Conservation (phyloP, 495 filamentous ascomycete species). For the Xylaria grammica region DNA sequence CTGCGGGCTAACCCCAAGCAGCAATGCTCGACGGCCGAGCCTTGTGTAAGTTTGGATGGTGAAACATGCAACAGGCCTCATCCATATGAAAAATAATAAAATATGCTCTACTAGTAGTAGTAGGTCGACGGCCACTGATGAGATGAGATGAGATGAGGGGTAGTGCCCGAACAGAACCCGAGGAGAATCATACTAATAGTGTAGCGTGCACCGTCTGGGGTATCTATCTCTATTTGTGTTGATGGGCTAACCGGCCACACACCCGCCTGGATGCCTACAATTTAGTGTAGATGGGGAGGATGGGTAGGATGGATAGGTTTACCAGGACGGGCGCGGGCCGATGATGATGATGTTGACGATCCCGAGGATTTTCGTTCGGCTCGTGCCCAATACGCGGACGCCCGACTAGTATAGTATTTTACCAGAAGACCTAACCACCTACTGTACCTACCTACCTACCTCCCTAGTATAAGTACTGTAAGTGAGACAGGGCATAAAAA, state of each 20-base stretch:
- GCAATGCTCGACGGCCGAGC: constrained; percentile 16
- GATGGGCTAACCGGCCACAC: too few relatives aligned
- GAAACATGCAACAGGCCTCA: constrained; percentile 23
- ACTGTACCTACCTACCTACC: neutral
- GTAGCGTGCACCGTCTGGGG: constrained; percentile 21
- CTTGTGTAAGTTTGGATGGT: constrained; percentile 3
- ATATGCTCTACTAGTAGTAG: too few relatives aligned
- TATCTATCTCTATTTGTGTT: neutral
- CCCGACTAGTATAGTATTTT: neutral
- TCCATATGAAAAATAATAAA: constrained; percentile 10
- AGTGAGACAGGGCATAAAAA: constrained; percentile 10
- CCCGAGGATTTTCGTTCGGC: neutral
- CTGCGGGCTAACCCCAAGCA: neutral
- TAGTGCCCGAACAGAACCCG: constrained; percentile 11
- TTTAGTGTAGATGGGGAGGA: too few relatives aligned
- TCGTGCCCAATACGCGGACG: neutral
- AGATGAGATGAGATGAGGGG: constrained; percentile 6
- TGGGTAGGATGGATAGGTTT: neutral
- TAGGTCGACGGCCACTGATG: constrained; percentile 1
- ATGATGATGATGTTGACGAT: neutral
- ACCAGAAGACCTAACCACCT: too few relatives aligned
- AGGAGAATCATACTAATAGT: neutral
- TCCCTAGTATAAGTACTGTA: neutral
- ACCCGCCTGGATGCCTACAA: too few relatives aligned
- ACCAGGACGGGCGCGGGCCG: neutral